A percentile compares a stretch with the other conserved stretches of the same genome.
Evolutionary conservation across 345 rosid species (phyloP).

Genomic region (Streptanthus diversifolius): DNA sequence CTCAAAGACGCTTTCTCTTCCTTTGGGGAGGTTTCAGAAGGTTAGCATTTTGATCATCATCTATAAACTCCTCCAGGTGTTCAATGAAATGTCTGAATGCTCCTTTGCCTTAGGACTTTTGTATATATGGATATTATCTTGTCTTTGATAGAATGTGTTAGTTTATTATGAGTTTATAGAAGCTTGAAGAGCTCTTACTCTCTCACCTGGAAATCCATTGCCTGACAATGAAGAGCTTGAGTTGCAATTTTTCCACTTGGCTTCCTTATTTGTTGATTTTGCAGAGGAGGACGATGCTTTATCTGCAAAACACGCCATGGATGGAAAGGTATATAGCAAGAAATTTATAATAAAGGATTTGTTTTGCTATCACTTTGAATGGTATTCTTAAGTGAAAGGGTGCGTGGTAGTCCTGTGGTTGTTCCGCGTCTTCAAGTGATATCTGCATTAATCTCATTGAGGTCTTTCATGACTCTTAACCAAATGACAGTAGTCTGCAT

Average conservation of each 20-base stretch:
- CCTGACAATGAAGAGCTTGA: not conserved
- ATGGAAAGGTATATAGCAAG: constrained; percentile 61
- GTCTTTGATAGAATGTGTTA: not conserved
- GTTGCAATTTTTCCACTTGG: not conserved
- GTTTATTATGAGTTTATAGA: constrained; percentile 3
- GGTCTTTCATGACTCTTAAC: not conserved
- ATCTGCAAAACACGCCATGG: constrained; percentile 85
- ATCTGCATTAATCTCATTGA: not conserved
- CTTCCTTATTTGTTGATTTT: constrained; percentile 56
- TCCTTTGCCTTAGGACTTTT: not conserved
- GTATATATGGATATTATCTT: not conserved
- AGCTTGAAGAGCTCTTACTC: not conserved
- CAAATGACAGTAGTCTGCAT: not conserved
- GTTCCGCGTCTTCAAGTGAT: constrained; percentile 50
- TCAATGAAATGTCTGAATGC: constrained; percentile 52
- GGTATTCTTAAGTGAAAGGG: constrained; percentile 34
- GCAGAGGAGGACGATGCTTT: constrained; percentile 50
- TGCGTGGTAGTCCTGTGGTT: constrained; percentile 79
- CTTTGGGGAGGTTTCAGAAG: constrained; percentile 65
- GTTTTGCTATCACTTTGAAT: not conserved
- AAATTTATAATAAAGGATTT: not conserved
- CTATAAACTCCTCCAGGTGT: constrained; percentile 31
- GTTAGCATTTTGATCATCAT: constrained; percentile 15
- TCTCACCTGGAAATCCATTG: not conserved
- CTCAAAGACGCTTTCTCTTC: constrained; percentile 75